A percentile compares a stretch with the other conserved stretches of the same genome.
Conservation (phyloP, 1,284 basidiomycete genomes). For the Austropuccinia psidii region DNA sequence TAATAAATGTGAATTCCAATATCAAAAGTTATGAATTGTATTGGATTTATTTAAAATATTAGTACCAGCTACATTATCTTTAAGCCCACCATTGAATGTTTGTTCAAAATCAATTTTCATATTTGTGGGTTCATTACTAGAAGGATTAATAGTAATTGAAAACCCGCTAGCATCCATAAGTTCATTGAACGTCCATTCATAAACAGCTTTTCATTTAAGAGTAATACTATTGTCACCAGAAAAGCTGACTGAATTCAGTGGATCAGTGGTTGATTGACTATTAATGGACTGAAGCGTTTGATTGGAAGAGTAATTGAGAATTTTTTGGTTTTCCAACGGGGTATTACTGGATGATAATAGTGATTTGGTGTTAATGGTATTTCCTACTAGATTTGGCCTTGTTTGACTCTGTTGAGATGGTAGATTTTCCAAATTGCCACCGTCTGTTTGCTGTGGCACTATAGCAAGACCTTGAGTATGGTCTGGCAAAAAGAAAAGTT, state of each 20-base stretch:
- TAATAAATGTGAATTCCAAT: constrained; percentile 69
- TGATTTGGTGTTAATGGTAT: too few species aligned
- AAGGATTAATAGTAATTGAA: constrained; percentile 1
- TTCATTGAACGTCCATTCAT: constrained; percentile 3
- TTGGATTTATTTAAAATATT: constrained; percentile 51
- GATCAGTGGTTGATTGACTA: not conserved
- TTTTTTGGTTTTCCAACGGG: too few species aligned
- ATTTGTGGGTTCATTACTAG: too few species aligned
- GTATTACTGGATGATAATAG: too few species aligned
- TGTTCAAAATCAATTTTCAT: too few species aligned
- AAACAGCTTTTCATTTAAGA: not conserved
- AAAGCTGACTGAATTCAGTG: not conserved
- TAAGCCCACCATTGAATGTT: too few species aligned
- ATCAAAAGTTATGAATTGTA: constrained; percentile 73
- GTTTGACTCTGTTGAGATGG: too few species aligned
- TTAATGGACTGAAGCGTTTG: not conserved
- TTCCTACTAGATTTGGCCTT: too few species aligned
- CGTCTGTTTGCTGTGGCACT: constrained; percentile 5
- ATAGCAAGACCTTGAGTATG: constrained; percentile 6
- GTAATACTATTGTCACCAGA: not conserved
- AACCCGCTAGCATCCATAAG: constrained; percentile 33
- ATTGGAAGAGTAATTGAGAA: too few species aligned
- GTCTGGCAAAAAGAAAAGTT: constrained; percentile 14
- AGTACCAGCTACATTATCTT: too few species aligned
- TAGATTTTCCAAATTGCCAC: not conserved